Evolutionary conservation across 306 rosid genomes (phyloP).

Genomic region (Trifolium fragiferum): DNA sequence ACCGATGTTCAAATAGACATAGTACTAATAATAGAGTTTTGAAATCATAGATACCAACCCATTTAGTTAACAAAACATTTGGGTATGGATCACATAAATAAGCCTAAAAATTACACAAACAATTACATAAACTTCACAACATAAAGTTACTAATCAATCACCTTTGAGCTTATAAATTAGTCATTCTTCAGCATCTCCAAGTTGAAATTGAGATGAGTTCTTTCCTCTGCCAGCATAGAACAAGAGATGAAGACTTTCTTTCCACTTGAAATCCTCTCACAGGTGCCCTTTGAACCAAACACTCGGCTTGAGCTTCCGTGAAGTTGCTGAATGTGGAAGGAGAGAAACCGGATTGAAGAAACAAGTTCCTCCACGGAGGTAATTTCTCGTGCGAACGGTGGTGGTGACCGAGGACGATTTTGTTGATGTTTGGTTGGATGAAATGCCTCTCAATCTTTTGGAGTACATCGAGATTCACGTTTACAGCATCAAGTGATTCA

Average conservation of each 20-base stretch:
- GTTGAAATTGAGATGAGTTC: slow-evolving; percentile 81
- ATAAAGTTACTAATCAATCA: slow-evolving; percentile 53
- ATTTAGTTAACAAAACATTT: slow-evolving; percentile 55
- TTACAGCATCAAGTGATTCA: slow-evolving; percentile 87
- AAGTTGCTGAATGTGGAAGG: slow-evolving; percentile 80
- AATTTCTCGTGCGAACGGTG: slow-evolving; percentile 48
- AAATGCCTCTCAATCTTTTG: slow-evolving; percentile 83
- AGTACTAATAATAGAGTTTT: slow-evolving; percentile 48
- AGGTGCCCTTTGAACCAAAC: slow-evolving; percentile 81
- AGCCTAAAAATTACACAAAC: slow-evolving; percentile 75
- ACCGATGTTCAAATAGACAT: slow-evolving; percentile 46
- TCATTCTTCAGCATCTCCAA: slow-evolving; percentile 73
- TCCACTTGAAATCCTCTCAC: slow-evolving; percentile 87
- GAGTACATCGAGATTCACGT: slow-evolving; percentile 64
- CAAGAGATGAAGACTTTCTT: slow-evolving; percentile 76
- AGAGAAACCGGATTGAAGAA: slow-evolving; percentile 77
- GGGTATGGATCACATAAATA: slow-evolving; percentile 58
- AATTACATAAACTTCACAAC: slow-evolving; percentile 57
- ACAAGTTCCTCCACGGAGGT: slow-evolving; percentile 65
- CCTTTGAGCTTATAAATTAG: neutral
- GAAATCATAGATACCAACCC: slow-evolving; percentile 55
- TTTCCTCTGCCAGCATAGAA: slow-evolving; percentile 86
- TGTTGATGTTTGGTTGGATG: slow-evolving; percentile 82
- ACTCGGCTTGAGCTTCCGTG: slow-evolving; percentile 91
- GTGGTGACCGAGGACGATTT: slow-evolving; percentile 56